These are phyloP conservation scores for Hanseniaspora vineae DNA, from an alignment of 805 yeast species.

Conservation along the genomic window DNA sequence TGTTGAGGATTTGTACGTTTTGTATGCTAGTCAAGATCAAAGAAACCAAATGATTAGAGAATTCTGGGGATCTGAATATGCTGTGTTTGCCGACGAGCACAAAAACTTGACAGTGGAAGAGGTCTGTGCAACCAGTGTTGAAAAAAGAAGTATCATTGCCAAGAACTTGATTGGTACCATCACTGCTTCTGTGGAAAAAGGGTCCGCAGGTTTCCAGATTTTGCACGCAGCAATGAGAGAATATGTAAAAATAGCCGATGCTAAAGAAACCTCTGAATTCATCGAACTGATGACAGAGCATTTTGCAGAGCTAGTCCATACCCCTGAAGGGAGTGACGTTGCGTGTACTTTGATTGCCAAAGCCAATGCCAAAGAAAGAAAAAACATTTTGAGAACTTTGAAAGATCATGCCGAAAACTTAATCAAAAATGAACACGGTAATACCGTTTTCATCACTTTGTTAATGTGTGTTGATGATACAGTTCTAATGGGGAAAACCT, in stretches of 20 bases:
- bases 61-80: conserved; percentile 94
- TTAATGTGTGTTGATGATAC: conserved; percentile 91
- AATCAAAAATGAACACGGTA: conserved; percentile 78
- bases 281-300: conserved; percentile 77
- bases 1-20: conserved; percentile 79
- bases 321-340: conserved; percentile 88
- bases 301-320: conserved; percentile 88
- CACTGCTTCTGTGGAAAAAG: conserved; percentile 84
- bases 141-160: conserved; percentile 64
- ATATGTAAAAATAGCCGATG: conserved; percentile 54
- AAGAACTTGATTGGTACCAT: conserved; percentile 72
- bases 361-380: conserved; percentile 89
- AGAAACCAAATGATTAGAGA: conserved; percentile 86
- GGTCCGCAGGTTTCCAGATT: conserved; percentile 91
- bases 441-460: conserved; percentile 61
- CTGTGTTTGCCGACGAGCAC: conserved; percentile 71
- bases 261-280: conserved; percentile 62
- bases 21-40: conserved; percentile 76
- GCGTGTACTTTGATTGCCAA: conserved; percentile 69
- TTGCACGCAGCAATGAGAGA: conserved; percentile 94
- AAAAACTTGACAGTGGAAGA: conserved; percentile 51
- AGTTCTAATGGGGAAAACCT: conserved; percentile 62
- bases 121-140: conserved; percentile 52
- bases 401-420: conserved; percentile 65
- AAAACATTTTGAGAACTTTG: conserved; percentile 55